Conservation (phyloP, 2,329 filamentous ascomycete species). For the Stagonosporopsis chrysanthemi region DNA sequence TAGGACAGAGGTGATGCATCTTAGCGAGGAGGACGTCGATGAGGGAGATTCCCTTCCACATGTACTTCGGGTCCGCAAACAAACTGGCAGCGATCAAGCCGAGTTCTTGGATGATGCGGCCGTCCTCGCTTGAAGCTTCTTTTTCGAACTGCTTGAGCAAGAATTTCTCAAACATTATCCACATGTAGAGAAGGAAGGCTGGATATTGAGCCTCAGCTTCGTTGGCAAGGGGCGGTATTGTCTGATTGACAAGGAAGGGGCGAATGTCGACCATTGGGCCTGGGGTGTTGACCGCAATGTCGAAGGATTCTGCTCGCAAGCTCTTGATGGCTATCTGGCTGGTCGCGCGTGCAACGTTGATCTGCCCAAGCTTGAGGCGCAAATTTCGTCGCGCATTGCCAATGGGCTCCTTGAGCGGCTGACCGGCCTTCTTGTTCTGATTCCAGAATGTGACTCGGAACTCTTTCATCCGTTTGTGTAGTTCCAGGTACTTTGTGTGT, state of each 20-base stretch:
- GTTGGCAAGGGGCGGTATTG: slow-evolving; percentile 37
- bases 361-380: slow-evolving; percentile 44
- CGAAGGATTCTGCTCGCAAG: slow-evolving; percentile 41
- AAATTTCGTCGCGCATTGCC: slow-evolving; percentile 46
- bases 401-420: slow-evolving; percentile 39
- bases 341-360: slow-evolving; percentile 38
- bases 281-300: slow-evolving; percentile 30
- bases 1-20: slow-evolving; percentile 79
- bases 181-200: slow-evolving; percentile 67
- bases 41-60: slow-evolving; percentile 71
- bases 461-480: slow-evolving; percentile 49
- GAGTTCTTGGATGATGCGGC: slow-evolving; percentile 71
- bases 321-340: slow-evolving; percentile 38
- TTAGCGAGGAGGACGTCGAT: slow-evolving; percentile 90
- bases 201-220: slow-evolving; percentile 53
- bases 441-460: slow-evolving; percentile 43
- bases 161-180: slow-evolving; percentile 78
- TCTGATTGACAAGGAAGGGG: slow-evolving; percentile 45
- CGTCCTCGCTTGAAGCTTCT: slow-evolving; percentile 50
- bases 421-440: slow-evolving; percentile 30
- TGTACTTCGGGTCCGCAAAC: slow-evolving; percentile 73
- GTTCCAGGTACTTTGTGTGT: slow-evolving; percentile 45
- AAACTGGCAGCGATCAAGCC: slow-evolving; percentile 79
- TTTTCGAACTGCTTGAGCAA: slow-evolving; percentile 68
- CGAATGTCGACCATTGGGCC: slow-evolving; percentile 48